These are phyloP conservation scores for Leccinum olivaceopallidum DNA, from an alignment of 768 basidiomycete species.

Conservation along the genomic window DNA sequence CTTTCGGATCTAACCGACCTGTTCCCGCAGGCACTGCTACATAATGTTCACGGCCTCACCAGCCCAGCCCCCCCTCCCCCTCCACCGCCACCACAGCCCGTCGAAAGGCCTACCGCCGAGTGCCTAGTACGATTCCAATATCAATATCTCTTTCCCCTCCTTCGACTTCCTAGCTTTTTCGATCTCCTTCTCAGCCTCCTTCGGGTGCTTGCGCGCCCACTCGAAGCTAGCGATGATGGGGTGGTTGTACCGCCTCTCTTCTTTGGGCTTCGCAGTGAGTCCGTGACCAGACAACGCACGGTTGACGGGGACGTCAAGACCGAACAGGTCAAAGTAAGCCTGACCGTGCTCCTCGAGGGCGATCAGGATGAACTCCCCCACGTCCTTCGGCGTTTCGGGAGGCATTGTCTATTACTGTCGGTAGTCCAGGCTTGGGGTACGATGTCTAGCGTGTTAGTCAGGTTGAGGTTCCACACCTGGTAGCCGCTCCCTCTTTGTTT, in stretches of 20 bases:
- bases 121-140: background rate
- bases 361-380: no score
- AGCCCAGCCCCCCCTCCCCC: no score
- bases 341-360: background rate
- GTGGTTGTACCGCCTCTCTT: background rate
- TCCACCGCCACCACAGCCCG: no score
- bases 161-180: background rate
- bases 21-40: no score
- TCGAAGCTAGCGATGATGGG: background rate
- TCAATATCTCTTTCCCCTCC: background rate
- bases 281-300: background rate
- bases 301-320: background rate
- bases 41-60: no score
- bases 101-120: no score
- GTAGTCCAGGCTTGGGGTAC: conserved; percentile 18
- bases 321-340: background rate
- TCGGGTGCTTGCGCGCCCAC: background rate
- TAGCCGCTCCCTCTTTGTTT: background rate
- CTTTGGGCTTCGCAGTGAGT: background rate
- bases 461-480: conserved; percentile 17
- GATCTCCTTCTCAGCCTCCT: background rate
- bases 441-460: conserved; percentile 12
- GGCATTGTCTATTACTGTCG: background rate
- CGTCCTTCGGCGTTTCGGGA: no score
- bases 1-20: no score